Base-by-base conservation (phyloP, 768 basidiomycete species). In the Lentinula sp. region DNA sequence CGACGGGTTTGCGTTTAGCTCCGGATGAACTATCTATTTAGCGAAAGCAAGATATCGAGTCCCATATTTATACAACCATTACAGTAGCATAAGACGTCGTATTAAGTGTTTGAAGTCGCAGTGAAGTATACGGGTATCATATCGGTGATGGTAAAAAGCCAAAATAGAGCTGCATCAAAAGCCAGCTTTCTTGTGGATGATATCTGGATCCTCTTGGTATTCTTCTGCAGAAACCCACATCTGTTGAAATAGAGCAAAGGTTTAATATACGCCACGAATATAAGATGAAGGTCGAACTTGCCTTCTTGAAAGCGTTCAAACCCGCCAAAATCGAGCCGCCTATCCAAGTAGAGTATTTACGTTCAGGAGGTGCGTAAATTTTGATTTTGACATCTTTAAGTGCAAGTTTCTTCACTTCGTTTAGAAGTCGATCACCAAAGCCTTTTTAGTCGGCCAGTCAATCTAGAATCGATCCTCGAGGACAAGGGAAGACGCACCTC, bases 191-290 rank as follows among this genome's bases (percentile, higher is more conserved):
- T 93, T 95, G 76, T 97, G 95, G 69, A 98, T 98, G 69, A 98
- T 91, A 69, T 98, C 95, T 59, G 96, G 95, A 75, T 98, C 96
- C 74, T 99, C 96, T 74, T 97, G 94, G 71, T 98, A 98, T 75
- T 98, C 97, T 74, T 99, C 96, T 42, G 95, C 95, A 50, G 94
- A 95, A 55, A 99, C 93, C 96, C 97, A 99, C 96, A 99, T 98
- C 94, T 97, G 61, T 58, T 58, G 35, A 52, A 54, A 65, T 48
- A 16, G 41, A 66, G 28, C 45, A 57, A 45, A 51, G 59, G 60
- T 62, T 62, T 53, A 61, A 65, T 20, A 55, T 35, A 2, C 20
- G 59, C 58, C 28, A 32, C 58, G 65, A 28, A 28, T 59, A 45
- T 51, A 50, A 56, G 57, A n/a, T 32, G 8, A 7, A 55, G 37